Percentiles rank a stretch among this genome's conserved stretches.
phyloP scores from a whole-genome alignment of 768 basidiomycete species.

The Austroboletus festivus region DNA sequence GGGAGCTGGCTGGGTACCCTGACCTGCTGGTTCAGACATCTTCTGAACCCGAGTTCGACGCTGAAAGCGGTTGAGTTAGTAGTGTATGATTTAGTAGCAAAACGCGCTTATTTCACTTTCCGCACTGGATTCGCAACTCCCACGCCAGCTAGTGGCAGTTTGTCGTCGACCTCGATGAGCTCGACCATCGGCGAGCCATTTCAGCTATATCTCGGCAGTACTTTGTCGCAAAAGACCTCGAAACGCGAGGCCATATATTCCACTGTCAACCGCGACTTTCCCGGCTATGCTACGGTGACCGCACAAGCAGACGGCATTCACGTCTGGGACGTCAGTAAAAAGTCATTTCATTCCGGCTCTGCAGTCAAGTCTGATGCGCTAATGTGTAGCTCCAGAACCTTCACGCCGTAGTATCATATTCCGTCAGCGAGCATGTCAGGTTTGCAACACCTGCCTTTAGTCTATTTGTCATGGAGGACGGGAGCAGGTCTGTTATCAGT shows the following conservation, averaged over 20 bases:
- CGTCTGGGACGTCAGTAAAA: slow-evolving; percentile 59
- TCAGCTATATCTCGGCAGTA: slow-evolving; percentile 26
- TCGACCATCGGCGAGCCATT: slow-evolving; percentile 32
- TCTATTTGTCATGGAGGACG: slow-evolving; percentile 32
- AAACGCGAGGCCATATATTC: slow-evolving; percentile 16
- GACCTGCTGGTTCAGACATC: slow-evolving; percentile 28
- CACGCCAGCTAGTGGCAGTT: slow-evolving; percentile 15
- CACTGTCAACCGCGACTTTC: slow-evolving; percentile 26
- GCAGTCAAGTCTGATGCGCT: slow-evolving; percentile 6
- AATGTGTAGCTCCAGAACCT: slow-evolving; percentile 53
- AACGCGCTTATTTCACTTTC: not conserved
- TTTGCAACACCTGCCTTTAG: slow-evolving; percentile 62
- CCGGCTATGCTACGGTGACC: slow-evolving; percentile 63
- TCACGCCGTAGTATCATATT: slow-evolving; percentile 66
- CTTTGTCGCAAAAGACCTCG: slow-evolving; percentile 5
- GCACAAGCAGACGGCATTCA: slow-evolving; percentile 75
- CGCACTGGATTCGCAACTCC: slow-evolving; percentile 24
- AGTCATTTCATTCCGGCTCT: not conserved
- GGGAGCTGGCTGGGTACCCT: slow-evolving; percentile 13
- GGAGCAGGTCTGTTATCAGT: slow-evolving; percentile 42
- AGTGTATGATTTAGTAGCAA: too few species aligned
- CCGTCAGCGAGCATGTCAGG: slow-evolving; percentile 59
- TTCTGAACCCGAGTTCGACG: slow-evolving; percentile 4
- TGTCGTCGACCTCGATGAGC: slow-evolving; percentile 21
- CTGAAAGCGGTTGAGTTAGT: not conserved